Base-by-base conservation (phyloP, 192 early-diverging fungal genomes). In the Kickxella alabastrina region DNA sequence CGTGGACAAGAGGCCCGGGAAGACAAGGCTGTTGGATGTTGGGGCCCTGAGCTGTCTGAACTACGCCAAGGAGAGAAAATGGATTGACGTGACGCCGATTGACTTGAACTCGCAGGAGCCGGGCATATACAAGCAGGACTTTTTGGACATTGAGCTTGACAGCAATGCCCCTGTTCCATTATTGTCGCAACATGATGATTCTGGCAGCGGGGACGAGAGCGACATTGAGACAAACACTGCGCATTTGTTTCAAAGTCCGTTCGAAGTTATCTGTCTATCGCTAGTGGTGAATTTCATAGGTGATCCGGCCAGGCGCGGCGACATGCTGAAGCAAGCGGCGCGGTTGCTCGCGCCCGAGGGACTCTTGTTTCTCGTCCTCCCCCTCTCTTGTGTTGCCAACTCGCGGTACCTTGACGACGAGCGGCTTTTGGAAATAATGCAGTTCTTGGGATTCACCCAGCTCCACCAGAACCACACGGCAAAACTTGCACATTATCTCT, bases 261-360 rank as follows among this genome's bases (percentile, higher is more conserved):
- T 89, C 63, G 77, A 95, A 45, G 80, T 90, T 21, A 67, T 95
- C 0, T 89, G 87, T 49, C 73, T 95, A 14, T 86, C 82, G 12
- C 59, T 95, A 0, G 92, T 95, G 0, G 83, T 95, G 38, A 95
- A 95, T 62, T 95, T 95, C 82, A 87, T 91, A 1, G 84, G 84
- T 4, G 88, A 92, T 72, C 78, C 84, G 3, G 62, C 47, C 8
- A 70, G 77, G 34, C 72, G 92, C 60, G 92, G 91, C 8, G 65
- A 82, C 23, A 87, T 92, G 78, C 68, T 90, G 3, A 38, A 65
- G 13, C 71, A 69, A 7, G 78, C 84, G 0, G 32, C 65, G 8
- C 58, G 65, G 1, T 70, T 83, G 40, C 59, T 88, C 17, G 48
- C 65, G 0, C 70, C 73, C 0, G 32, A 53, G 10, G 87, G 88